Evolutionary conservation across 148 eudicot genomes (phyloP).

Genomic region (Spergularia bocconei): DNA sequence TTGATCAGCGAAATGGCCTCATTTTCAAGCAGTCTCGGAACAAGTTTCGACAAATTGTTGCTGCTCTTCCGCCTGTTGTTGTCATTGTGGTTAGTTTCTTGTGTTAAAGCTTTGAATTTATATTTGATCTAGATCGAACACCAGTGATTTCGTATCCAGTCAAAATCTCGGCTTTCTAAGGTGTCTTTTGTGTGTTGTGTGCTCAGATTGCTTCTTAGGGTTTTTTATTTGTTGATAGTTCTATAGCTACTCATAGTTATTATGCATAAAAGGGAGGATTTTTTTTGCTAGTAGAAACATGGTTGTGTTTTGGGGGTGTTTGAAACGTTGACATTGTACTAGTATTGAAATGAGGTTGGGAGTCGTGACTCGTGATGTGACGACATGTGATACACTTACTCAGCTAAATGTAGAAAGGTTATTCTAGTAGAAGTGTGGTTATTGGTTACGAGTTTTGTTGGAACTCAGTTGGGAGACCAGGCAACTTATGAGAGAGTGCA

Average conservation of each 20-base stretch:
- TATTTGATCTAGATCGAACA: background rate
- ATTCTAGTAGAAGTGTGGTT: too few relatives aligned
- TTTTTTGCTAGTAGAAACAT: background rate
- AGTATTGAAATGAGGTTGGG: background rate
- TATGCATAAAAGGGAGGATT: too few relatives aligned
- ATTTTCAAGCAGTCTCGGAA: slow-evolving; percentile 9
- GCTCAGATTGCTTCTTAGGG: background rate
- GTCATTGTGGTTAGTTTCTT: slow-evolving; percentile 8
- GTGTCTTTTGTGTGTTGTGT: background rate
- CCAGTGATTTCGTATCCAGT: too few relatives aligned
- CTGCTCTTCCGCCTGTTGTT: slow-evolving; percentile 7
- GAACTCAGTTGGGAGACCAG: too few relatives aligned
- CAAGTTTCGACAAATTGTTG: slow-evolving; percentile 5
- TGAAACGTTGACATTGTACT: too few relatives aligned
- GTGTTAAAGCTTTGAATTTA: background rate
- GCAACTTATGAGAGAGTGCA: too few relatives aligned
- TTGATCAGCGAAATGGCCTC: background rate
- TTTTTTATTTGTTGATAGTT: background rate
- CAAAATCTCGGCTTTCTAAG: too few relatives aligned
- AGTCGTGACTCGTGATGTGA: background rate
- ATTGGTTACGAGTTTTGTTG: too few relatives aligned
- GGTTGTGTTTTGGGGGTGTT: background rate
- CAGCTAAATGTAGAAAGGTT: background rate
- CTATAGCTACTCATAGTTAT: too few relatives aligned
- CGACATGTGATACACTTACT: background rate